phyloP scores from a whole-genome alignment of 306 rosid genomes.

The Prunus mira region DNA sequence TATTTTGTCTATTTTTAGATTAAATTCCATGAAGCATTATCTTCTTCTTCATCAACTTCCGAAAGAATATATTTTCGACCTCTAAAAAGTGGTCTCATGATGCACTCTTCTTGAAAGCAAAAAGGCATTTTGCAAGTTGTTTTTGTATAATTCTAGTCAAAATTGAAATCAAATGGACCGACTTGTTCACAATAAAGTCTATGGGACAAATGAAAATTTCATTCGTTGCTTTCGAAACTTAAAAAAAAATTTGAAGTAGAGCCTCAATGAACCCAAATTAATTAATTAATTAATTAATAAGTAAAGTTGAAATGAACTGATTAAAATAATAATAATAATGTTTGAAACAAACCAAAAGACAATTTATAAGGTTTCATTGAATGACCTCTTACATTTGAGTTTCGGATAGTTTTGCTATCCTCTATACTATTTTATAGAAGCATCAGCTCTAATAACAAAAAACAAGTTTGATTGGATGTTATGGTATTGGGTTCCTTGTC shows the following conservation, averaged over 20 bases:
- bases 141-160: not conserved
- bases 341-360: too few relatives aligned
- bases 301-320: too few relatives aligned
- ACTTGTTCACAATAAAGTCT: too few relatives aligned
- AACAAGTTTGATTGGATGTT: not conserved
- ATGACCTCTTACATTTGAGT: too few relatives aligned
- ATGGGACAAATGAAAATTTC: not conserved
- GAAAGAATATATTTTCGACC: not conserved
- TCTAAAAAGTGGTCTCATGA: not conserved
- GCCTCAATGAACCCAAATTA: too few relatives aligned
- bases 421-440: too few relatives aligned
- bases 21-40: not conserved
- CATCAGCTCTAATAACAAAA: not conserved
- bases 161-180: not conserved
- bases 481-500: not conserved
- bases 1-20: too few relatives aligned
- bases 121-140: not conserved
- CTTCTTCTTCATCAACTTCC: not conserved
- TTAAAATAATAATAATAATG: too few relatives aligned
- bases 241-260: too few relatives aligned
- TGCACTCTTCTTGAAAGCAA: not conserved
- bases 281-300: too few relatives aligned
- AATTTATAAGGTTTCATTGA: too few relatives aligned
- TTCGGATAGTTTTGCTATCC: not conserved
- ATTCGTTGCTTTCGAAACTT: not conserved